Evolutionary conservation across 495 filamentous ascomycete species (phyloP), one percentile per base, ranked within the genome.

Genomic region (Penicillium waksmanii): DNA sequence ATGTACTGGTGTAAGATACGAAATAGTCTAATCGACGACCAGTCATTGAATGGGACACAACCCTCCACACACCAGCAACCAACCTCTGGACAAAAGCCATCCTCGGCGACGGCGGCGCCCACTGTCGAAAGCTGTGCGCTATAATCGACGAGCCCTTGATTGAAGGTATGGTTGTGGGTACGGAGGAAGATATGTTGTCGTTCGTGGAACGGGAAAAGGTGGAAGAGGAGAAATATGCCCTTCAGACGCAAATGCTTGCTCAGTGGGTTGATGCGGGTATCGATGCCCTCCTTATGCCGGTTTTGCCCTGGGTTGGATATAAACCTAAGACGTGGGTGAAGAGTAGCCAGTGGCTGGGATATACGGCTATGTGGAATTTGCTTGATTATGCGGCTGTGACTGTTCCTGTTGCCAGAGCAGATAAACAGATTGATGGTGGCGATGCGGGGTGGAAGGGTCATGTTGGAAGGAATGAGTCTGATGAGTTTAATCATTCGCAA

Each of bases 301-400:
- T 84, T 61, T 34, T 78, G 58, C 34, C 85, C 71, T 56, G 81
- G 86, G 56, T 81, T 60, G 43, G 85, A 73, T 59, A 82, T 75
- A 50, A 72, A 66, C 68, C 81, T 8, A 69, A 72, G 51, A 67
- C 67, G 0, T 77, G 75, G 74, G 67, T 85, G n/a, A 73, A 78
- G 23, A 84, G 79, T 11, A 71, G 77, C 5, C 79, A 79, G 46
- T 88, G 84, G 66, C 80, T 85, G 73, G 78, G 79, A 0, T 91
- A 89, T 58, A 88, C 86, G 0, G 69, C 72, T 5, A 79, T 88
- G 61, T 91, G 85, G 85, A 90, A 91, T 64, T 57, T 89, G 23
- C 64, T 90, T 0, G 83, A 89, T 61, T 90, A 88, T 65, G 86
- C 85, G 1, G 81, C 73, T 33, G 58, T 84, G 2, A 77, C 83